Percentiles rank a stretch among this genome's conserved stretches.
These are phyloP conservation scores for Amesomyces nigricolor DNA, from an alignment of 2,329 filamentous ascomycete genomes.

Conservation along the genomic window DNA sequence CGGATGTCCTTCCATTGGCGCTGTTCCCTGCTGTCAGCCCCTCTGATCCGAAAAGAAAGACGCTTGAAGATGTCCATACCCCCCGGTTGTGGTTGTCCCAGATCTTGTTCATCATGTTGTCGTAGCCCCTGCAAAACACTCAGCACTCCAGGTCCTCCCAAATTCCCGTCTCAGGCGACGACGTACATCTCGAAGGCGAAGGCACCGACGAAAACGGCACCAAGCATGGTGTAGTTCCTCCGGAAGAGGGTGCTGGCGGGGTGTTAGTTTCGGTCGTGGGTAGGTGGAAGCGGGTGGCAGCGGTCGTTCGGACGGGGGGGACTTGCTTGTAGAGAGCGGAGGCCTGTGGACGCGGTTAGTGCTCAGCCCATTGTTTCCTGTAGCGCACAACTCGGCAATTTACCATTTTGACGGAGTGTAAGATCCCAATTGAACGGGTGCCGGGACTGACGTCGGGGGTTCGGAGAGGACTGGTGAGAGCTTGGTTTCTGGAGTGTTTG, in stretches of 20 bases:
- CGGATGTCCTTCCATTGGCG: slow-evolving; percentile 99
- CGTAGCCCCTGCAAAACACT: slow-evolving; percentile 61
- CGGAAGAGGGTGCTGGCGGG: slow-evolving; percentile 68
- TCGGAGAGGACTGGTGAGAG: slow-evolving; percentile 11
- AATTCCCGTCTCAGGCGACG: slow-evolving; percentile 12
- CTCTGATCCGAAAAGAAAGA: not conserved
- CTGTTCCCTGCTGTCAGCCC: slow-evolving; percentile 45
- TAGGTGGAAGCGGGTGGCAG: not conserved
- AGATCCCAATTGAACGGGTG: slow-evolving; percentile 20
- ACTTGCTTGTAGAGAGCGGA: slow-evolving; percentile 56
- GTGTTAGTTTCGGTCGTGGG: slow-evolving; percentile 21
- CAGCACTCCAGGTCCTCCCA: slow-evolving; percentile 16
- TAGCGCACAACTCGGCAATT: slow-evolving; percentile 27
- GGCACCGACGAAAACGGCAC: slow-evolving; percentile 75
- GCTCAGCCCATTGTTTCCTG: not conserved
- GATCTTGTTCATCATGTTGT: slow-evolving; percentile 72
- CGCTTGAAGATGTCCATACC: slow-evolving; percentile 46
- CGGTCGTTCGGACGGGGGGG: slow-evolving; percentile 4
- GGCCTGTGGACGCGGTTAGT: slow-evolving; percentile 30
- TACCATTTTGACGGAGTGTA: slow-evolving; percentile 50
- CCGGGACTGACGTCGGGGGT: slow-evolving; percentile 19
- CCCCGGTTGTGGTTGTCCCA: slow-evolving; percentile 92
- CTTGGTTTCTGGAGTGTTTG: slow-evolving; percentile 19
- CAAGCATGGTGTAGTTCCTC: slow-evolving; percentile 83
- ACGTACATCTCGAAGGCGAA: slow-evolving; percentile 93